These are phyloP conservation scores for Candida oleophila DNA, from an alignment of 805 yeast genomes.

Conservation along the genomic window DNA sequence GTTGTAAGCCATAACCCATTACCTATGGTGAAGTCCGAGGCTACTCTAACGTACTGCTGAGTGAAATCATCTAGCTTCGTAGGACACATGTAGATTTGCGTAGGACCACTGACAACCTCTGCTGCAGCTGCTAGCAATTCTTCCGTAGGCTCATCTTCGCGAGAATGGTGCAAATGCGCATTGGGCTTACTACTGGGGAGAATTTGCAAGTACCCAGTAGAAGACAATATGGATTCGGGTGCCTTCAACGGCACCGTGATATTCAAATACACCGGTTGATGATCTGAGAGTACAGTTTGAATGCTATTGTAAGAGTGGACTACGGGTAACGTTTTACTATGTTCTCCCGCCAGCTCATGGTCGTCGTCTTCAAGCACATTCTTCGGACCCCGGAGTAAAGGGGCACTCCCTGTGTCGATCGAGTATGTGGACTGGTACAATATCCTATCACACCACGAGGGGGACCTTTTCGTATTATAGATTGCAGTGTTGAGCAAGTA, in stretches of 20 bases:
- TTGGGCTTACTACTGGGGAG: slow-evolving; percentile 14
- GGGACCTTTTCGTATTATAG: slow-evolving; percentile 59
- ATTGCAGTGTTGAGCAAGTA: slow-evolving; percentile 49
- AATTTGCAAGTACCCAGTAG: slow-evolving; percentile 29
- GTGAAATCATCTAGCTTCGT: slow-evolving; percentile 29
- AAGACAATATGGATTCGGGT: slow-evolving; percentile 31
- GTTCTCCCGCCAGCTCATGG: neutral
- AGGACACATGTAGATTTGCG: slow-evolving; percentile 35
- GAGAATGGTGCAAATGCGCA: slow-evolving; percentile 3
- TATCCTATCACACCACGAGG: slow-evolving; percentile 92
- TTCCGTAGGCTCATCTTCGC: slow-evolving; percentile 8
- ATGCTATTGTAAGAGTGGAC: slow-evolving; percentile 51
- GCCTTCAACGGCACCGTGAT: slow-evolving; percentile 46
- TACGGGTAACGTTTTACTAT: slow-evolving; percentile 14
- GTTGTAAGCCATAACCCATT: slow-evolving; percentile 33
- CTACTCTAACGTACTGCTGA: slow-evolving; percentile 23
- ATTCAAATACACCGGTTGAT: slow-evolving; percentile 67
- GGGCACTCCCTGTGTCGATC: neutral
- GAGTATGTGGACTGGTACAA: slow-evolving; percentile 51
- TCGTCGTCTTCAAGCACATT: neutral
- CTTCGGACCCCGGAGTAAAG: neutral
- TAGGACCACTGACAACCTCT: slow-evolving; percentile 36
- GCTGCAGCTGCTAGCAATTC: slow-evolving; percentile 15
- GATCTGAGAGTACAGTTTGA: slow-evolving; percentile 63
- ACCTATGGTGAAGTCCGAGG: slow-evolving; percentile 32